phyloP scores from a whole-genome alignment of 1,284 basidiomycete genomes.

The Clitocybe nebularis region DNA sequence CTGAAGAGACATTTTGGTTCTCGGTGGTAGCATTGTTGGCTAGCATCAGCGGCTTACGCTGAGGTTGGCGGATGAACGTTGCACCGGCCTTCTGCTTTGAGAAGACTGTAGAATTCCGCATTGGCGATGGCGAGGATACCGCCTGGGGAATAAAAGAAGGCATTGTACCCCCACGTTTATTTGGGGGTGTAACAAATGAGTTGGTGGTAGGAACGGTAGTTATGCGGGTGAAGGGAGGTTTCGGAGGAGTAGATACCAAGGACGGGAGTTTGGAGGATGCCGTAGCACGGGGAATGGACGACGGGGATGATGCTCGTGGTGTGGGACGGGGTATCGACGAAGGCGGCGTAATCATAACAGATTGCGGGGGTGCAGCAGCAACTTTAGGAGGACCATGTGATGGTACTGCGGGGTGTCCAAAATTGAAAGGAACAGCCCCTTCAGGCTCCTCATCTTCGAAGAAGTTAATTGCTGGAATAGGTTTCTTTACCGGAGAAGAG shows the following conservation, averaged over 20 bases:
- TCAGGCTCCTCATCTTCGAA: constrained; percentile 29
- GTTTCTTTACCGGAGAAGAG: constrained; percentile 12
- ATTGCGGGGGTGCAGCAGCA: constrained; percentile 4
- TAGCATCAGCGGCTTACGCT: constrained; percentile 32
- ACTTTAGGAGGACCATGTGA: background rate
- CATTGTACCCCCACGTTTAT: constrained; percentile 40
- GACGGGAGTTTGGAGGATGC: constrained; percentile 11
- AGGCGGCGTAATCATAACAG: constrained; percentile 18
- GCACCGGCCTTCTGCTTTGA: constrained; percentile 24
- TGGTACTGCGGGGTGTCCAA: constrained; percentile 28
- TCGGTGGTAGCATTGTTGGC: constrained; percentile 16
- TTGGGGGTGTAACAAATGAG: constrained; percentile 39
- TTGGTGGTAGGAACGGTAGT: constrained; percentile 18
- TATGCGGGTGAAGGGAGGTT: constrained; percentile 15
- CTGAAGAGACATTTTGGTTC: constrained; percentile 21
- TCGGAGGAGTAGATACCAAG: constrained; percentile 22
- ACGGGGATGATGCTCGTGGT: constrained; percentile 34
- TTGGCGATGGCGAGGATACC: constrained; percentile 36
- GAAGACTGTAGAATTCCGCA: constrained; percentile 20
- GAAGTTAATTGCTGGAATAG: constrained; percentile 14
- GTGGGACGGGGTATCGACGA: constrained; percentile 19
- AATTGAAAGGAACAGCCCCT: constrained; percentile 32
- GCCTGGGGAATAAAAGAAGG: constrained; percentile 54
- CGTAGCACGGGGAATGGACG: constrained; percentile 47
- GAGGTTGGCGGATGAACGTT: constrained; percentile 53